These are phyloP conservation scores for Leccinum huronense DNA, from an alignment of 1,284 basidiomycete species.

Conservation along the genomic window DNA sequence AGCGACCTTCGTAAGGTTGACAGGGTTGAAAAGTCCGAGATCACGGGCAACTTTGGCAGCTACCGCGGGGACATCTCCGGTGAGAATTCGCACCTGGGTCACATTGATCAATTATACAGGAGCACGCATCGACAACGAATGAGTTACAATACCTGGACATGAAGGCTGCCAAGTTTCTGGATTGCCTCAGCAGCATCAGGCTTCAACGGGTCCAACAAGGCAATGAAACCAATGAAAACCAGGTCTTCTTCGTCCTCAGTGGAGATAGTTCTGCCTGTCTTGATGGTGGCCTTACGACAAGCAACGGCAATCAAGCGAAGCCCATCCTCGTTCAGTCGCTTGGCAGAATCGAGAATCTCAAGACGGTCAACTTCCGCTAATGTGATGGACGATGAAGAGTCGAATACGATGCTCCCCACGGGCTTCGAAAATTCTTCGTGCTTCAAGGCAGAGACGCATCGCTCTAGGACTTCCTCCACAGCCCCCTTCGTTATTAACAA, in stretches of 20 bases:
- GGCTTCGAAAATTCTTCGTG: constrained; percentile 21
- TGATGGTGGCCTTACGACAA: constrained; percentile 25
- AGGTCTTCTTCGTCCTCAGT: constrained; percentile 31
- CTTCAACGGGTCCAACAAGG: constrained; percentile 33
- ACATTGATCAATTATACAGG: constrained; percentile 7
- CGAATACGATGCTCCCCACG: constrained; percentile 18
- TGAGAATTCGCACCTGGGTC: constrained; percentile 33
- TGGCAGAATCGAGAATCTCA: constrained; percentile 30
- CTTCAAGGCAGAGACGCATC: constrained; percentile 28
- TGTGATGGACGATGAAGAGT: constrained; percentile 15
- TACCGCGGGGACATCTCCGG: constrained; percentile 32
- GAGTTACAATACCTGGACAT: constrained; percentile 29
- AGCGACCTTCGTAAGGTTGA: constrained; percentile 19
- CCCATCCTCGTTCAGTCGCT: constrained; percentile 32
- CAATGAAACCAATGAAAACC: constrained; percentile 32
- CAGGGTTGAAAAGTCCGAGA: constrained; percentile 30
- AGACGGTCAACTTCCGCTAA: constrained; percentile 25
- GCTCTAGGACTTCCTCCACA: constrained; percentile 34
- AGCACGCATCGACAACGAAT: neutral
- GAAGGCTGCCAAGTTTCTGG: constrained; percentile 28
- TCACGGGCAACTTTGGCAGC: constrained; percentile 37
- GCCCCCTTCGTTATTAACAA: constrained; percentile 33
- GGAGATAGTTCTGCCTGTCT: constrained; percentile 20
- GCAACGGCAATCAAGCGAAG: constrained; percentile 34
- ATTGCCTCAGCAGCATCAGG: constrained; percentile 35